Percentiles rank a stretch among this genome's conserved stretches.
Evolutionary conservation across 208 protist species (phyloP).

Genomic region (Acanthamoeba divionensis): DNA sequence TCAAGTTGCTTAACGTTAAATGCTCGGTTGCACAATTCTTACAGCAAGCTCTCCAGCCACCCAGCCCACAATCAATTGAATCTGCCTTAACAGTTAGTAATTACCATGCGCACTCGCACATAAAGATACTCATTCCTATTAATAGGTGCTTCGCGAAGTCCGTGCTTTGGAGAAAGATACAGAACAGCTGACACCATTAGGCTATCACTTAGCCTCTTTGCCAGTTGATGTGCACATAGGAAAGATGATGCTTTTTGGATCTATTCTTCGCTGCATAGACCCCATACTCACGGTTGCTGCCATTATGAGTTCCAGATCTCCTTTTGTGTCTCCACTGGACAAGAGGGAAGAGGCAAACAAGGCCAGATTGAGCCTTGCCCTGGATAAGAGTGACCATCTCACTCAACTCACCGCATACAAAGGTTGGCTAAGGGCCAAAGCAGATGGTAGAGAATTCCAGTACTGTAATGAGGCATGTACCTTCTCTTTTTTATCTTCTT

Average conservation of each 20-base stretch:
- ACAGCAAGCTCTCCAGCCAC: constrained; percentile 61
- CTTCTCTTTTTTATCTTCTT: neutral
- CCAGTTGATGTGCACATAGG: constrained; percentile 76
- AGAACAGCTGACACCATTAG: constrained; percentile 37
- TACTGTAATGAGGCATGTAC: constrained; percentile 25
- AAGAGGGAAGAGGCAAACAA: constrained; percentile 85
- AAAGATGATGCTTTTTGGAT: constrained; percentile 94
- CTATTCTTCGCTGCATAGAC: constrained; percentile 92
- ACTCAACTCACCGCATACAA: constrained; percentile 14
- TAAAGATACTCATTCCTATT: too few relatives aligned
- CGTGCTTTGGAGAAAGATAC: neutral
- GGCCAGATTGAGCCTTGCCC: constrained; percentile 67
- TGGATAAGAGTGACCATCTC: constrained; percentile 41
- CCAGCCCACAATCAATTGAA: constrained; percentile 54
- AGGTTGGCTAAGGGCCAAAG: constrained; percentile 31
- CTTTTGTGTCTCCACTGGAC: constrained; percentile 83
- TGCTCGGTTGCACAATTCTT: constrained; percentile 58
- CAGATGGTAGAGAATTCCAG: neutral
- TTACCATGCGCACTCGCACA: neutral
- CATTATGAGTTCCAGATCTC: constrained; percentile 65
- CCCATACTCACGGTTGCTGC: constrained; percentile 94
- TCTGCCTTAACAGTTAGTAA: constrained; percentile 35
- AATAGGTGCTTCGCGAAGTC: neutral
- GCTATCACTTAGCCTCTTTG: constrained; percentile 39
- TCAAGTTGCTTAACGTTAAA: constrained; percentile 62